Base-by-base conservation (phyloP, 1,284 basidiomycete species). In the Afroboletus lepidellus region DNA sequence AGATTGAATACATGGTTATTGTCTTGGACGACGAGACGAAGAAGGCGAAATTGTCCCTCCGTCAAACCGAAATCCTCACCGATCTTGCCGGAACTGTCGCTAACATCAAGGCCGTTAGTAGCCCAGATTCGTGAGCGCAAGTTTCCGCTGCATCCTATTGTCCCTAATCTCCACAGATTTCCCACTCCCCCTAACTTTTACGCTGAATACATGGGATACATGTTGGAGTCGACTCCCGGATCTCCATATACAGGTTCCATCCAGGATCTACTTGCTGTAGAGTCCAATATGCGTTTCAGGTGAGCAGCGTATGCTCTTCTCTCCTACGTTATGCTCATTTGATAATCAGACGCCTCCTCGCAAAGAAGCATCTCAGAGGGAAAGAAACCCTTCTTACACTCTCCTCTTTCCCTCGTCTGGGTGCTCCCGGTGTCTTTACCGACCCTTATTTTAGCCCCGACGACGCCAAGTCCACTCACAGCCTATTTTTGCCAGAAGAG, bases 191-290 rank as follows among this genome's bases (percentile, higher is more conserved):
- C 95, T 3, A 92, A 88, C n/a, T 99, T 97, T 69, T 97, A 99
- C 69, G 96, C 96, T 15, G 97, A 99, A 72, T 99, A 96, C 74
- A 97, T 96, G 45, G 84, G 95, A 37, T 99, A 93, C 77, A 99
- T 99, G 97, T 80, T 99, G 51, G 97, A 99, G 72, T 94, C 93
- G 8, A 99, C 96, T 0, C 97, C 97, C 0, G 97, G 97, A 3
- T 82, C 83, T 38, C 97, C 97, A 2, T 99, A 98, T 73, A 90
- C 92, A 7, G 93, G 92, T 16, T 87, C 81, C 23, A 83, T 96
- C 33, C 78, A 79, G 44, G 93, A 97, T 69, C 78, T 99, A 15
- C 77, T 97, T 43, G 83, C 85, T 7, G 96, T 99, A 9, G 96
- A 99, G 74, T 73, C 76, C 46, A 94, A 99, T 74, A 99, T 99